phyloP scores from a whole-genome alignment of 192 early-diverging fungal species.

The Linnemannia zychae region DNA sequence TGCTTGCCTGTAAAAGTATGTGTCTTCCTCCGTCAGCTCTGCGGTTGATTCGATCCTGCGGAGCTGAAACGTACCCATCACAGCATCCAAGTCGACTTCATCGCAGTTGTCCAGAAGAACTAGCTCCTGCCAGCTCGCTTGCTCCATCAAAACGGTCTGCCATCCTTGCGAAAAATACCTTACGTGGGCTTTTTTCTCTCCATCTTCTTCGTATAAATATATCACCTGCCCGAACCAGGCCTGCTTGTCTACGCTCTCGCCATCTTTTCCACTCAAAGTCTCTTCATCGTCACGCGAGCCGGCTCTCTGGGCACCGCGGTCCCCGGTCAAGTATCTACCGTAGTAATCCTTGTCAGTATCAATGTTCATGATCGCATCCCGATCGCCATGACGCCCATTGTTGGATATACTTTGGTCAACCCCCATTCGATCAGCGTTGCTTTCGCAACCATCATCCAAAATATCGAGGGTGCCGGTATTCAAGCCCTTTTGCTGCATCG shows the following conservation, averaged over 20 bases:
- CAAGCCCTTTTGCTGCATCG: too few relatives aligned
- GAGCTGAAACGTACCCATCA: constrained; percentile 64
- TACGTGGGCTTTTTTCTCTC: constrained; percentile 58
- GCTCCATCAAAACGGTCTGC: constrained; percentile 69
- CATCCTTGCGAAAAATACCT: constrained; percentile 65
- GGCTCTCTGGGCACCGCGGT: too few relatives aligned
- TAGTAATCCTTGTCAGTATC: not conserved
- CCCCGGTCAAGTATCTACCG: too few relatives aligned
- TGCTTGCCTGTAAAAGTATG: constrained; percentile 58
- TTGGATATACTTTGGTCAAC: too few relatives aligned
- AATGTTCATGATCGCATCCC: not conserved
- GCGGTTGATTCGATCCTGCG: constrained; percentile 50
- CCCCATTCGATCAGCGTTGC: too few relatives aligned
- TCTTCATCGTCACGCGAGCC: not conserved
- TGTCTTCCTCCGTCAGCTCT: constrained; percentile 44
- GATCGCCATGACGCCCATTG: too few relatives aligned
- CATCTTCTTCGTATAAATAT: constrained; percentile 56
- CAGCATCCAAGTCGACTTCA: constrained; percentile 51
- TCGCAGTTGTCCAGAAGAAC: constrained; percentile 68
- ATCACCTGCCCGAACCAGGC: constrained; percentile 59
- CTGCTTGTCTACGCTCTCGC: not conserved
- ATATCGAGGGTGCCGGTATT: too few relatives aligned
- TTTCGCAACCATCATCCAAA: too few relatives aligned
- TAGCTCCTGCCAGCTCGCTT: constrained; percentile 66
- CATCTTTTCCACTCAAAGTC: not conserved